phyloP scores from a whole-genome alignment of 2,329 filamentous ascomycete genomes.

The Aspergillus viridinutans region DNA sequence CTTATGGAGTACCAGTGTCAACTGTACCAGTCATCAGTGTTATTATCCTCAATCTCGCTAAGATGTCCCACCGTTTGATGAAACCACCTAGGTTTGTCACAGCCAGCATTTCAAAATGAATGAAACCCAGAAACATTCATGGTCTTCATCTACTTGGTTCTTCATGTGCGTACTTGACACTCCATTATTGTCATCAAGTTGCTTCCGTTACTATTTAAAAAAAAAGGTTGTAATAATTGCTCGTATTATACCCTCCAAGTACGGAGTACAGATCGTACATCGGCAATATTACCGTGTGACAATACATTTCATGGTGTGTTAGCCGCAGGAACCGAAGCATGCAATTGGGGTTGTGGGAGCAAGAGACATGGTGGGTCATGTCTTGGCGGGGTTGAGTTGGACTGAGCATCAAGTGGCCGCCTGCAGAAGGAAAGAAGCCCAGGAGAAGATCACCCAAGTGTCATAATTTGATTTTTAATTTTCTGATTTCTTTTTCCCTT shows the following conservation, averaged over 20 bases:
- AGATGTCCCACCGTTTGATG: conserved; percentile 1
- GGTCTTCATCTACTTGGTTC: not conserved
- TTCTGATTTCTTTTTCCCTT: conserved; percentile 1
- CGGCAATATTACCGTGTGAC: not conserved
- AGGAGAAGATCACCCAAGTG: conserved; percentile 16
- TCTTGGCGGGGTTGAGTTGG: conserved; percentile 19
- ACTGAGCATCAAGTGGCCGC: conserved; percentile 15
- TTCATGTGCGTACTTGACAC: not conserved
- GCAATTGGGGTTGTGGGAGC: conserved; percentile 14
- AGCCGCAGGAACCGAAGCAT: conserved; percentile 24
- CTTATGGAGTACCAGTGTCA: conserved; percentile 7
- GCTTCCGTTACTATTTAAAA: not conserved
- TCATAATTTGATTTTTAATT: conserved; percentile 2
- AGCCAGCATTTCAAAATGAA: not conserved
- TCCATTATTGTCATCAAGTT: not conserved
- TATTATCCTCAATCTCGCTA: not conserved
- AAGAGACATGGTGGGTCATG: conserved; percentile 13
- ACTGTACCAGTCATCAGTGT: conserved; percentile 2
- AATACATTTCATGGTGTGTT: conserved; percentile 12
- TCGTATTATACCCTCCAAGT: not conserved
- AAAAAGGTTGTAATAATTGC: not conserved
- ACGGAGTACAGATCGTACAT: not conserved
- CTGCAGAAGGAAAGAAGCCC: conserved; percentile 18
- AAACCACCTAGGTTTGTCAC: conserved; percentile 3
- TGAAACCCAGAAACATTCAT: not conserved